Base-by-base conservation (phyloP, 2,329 filamentous ascomycete species). In the Periglandula ipomoeae region DNA sequence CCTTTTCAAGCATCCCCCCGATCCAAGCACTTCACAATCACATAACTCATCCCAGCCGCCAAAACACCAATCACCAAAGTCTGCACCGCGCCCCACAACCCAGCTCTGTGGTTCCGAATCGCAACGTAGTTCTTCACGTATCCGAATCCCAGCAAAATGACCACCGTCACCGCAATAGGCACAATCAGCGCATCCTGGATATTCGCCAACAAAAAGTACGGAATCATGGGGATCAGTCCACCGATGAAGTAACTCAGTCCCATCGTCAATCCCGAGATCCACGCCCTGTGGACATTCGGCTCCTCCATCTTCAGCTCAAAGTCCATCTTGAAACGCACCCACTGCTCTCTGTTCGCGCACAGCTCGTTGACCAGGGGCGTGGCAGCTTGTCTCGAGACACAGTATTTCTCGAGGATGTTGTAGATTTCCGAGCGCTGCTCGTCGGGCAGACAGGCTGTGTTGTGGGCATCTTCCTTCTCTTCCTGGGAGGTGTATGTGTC, bases 221-320 rank as follows among this genome's bases (percentile, higher is more conserved):
- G 84, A 38, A 85, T 65, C 57, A 87, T 73, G 13, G 84, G 84
- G n/a, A 87, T 75, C 47, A 87, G 70, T 0, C 84, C 84, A 19
- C 84, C 84, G 20, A 87, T 63, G 46, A 87, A 81, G 61, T 88
- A 88, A 32, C 82, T 82, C 15, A 81, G 58, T 0, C 82, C 80
- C 57, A 88, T 84, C 8, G 81, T 86, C 23, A 81, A 54, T 2
- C 81, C 84, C 0, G 78, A 82, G 40, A 79, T 63, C 63, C 73
- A 61, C 57, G 78, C 64, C 53, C 69, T 59, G 58, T 68, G 66
- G 26, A 64, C 68, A 59, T 65, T 66, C 53, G 61, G 68, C 55
- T 72, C 67, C 52, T 72, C 67, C 39, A 77, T 67, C 52, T 67
- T 68, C 46, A 78, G 68, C 55, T 75, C 72, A 61, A 82, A 78